Conservation (phyloP, 2,329 filamentous ascomycete genomes). For the Dothidotthia symphoricarpi region DNA sequence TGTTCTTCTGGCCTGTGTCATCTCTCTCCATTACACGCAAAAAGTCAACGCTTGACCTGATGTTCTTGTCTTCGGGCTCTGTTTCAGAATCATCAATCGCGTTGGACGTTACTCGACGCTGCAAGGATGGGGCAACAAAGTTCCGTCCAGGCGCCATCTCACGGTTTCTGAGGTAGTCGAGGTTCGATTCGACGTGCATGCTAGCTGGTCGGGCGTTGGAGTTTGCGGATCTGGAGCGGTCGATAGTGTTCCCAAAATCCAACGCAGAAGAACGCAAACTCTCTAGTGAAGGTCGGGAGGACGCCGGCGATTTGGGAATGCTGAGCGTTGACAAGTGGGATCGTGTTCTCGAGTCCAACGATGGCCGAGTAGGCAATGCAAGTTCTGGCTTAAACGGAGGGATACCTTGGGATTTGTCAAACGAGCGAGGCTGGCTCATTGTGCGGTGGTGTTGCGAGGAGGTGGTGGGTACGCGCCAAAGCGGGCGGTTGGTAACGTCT, state of each 20-base stretch:
- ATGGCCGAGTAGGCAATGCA: constrained; percentile 42
- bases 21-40: constrained; percentile 70
- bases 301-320: constrained; percentile 55
- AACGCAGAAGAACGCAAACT: constrained; percentile 62
- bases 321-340: constrained; percentile 51
- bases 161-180: constrained; percentile 78
- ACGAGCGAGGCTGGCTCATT: constrained; percentile 51
- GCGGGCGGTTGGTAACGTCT: constrained; percentile 46
- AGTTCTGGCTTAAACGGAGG: constrained; percentile 42
- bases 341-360: constrained; percentile 50
- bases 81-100: constrained; percentile 39
- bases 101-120: constrained; percentile 29
- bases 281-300: constrained; percentile 69
- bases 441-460: constrained; percentile 46
- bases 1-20: constrained; percentile 53
- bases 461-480: constrained; percentile 54
- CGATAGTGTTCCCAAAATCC: constrained; percentile 60
- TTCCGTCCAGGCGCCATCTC: constrained; percentile 55
- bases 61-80: constrained; percentile 61
- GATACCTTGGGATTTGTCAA: constrained; percentile 38
- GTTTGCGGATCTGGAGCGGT: constrained; percentile 63
- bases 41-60: constrained; percentile 79
- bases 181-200: constrained; percentile 76
- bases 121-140: constrained; percentile 33
- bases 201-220: constrained; percentile 72